These are phyloP conservation scores for Pulveroboletus sp. DNA, from an alignment of 768 basidiomycete species.

Conservation along the genomic window DNA sequence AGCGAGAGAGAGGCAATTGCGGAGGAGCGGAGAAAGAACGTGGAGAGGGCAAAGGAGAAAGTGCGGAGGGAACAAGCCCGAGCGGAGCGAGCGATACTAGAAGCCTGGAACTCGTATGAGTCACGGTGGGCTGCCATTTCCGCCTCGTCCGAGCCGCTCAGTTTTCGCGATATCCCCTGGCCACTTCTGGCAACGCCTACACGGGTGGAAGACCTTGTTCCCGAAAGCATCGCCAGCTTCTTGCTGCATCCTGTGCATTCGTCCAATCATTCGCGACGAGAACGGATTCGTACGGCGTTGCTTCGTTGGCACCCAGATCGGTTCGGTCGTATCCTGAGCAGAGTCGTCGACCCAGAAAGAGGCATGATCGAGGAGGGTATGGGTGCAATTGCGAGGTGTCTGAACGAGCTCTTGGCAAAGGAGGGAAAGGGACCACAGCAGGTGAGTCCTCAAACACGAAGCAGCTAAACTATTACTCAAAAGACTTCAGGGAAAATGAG, in stretches of 20 bases:
- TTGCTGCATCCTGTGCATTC: slow-evolving; percentile 66
- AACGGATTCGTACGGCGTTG: slow-evolving; percentile 61
- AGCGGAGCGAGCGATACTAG: slow-evolving; percentile 41
- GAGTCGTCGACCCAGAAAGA: slow-evolving; percentile 51
- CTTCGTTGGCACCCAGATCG: slow-evolving; percentile 81
- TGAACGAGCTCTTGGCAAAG: slow-evolving; percentile 60
- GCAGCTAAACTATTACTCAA: not conserved
- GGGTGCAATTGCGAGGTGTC: slow-evolving; percentile 58
- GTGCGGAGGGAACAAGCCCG: slow-evolving; percentile 40
- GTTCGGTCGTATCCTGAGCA: slow-evolving; percentile 52
- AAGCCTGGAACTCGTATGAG: slow-evolving; percentile 66
- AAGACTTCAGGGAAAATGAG: slow-evolving; percentile 17
- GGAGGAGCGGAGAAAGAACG: slow-evolving; percentile 41
- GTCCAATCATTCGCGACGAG: slow-evolving; percentile 50
- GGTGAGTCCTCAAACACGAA: slow-evolving; percentile 12
- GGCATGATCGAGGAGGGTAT: slow-evolving; percentile 55
- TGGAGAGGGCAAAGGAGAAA: slow-evolving; percentile 36
- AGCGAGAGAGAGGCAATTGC: slow-evolving; percentile 43
- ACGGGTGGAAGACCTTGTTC: slow-evolving; percentile 45
- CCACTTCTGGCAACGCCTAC: slow-evolving; percentile 46
- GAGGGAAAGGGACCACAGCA: slow-evolving; percentile 22
- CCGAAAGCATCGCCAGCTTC: slow-evolving; percentile 53
- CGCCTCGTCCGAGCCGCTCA: slow-evolving; percentile 42
- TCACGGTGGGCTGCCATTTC: slow-evolving; percentile 53
- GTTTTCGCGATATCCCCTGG: slow-evolving; percentile 70